phyloP scores from a whole-genome alignment of 2,329 filamentous ascomycete genomes.

The Cryphonectria carpinicola region DNA sequence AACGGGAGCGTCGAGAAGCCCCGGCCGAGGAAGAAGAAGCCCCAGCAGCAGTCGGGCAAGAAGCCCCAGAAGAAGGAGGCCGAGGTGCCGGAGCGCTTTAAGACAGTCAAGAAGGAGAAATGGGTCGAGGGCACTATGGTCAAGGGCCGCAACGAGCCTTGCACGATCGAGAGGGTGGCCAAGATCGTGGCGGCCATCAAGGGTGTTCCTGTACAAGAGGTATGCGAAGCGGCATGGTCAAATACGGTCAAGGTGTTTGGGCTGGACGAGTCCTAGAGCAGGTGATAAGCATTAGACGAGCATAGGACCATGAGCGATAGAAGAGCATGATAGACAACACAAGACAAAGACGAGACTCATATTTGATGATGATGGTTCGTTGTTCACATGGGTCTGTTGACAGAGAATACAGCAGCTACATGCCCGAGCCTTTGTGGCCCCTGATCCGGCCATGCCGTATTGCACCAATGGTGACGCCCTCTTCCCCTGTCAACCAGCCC shows the following conservation, averaged over 20 bases:
- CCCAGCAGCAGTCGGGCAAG: constrained; percentile 40
- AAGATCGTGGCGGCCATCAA: constrained; percentile 87
- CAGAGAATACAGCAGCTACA: constrained; percentile 38
- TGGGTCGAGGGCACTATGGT: constrained; percentile 88
- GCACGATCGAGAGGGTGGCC: constrained; percentile 84
- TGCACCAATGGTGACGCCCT: constrained; percentile 74
- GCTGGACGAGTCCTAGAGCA: constrained; percentile 51
- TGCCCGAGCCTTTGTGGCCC: constrained; percentile 59
- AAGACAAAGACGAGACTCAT: background rate
- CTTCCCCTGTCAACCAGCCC: constrained; percentile 89
- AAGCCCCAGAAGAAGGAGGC: constrained; percentile 64
- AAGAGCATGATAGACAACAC: constrained; percentile 4
- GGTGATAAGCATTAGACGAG: constrained; percentile 38
- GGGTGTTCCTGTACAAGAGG: constrained; percentile 75
- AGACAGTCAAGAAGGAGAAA: constrained; percentile 93
- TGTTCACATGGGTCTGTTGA: background rate
- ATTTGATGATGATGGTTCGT: constrained; percentile 13
- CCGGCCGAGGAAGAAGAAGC: constrained; percentile 34
- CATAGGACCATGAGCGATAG: constrained; percentile 25
- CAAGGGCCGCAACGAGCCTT: constrained; percentile 93
- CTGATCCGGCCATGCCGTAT: constrained; percentile 69
- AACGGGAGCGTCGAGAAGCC: constrained; percentile 22
- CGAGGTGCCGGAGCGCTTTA: constrained; percentile 73
- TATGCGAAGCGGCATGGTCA: constrained; percentile 83
- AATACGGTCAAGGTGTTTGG: constrained; percentile 84